phyloP scores from a whole-genome alignment of 176 grass and related monocot species.

The Lolium rigidum region DNA sequence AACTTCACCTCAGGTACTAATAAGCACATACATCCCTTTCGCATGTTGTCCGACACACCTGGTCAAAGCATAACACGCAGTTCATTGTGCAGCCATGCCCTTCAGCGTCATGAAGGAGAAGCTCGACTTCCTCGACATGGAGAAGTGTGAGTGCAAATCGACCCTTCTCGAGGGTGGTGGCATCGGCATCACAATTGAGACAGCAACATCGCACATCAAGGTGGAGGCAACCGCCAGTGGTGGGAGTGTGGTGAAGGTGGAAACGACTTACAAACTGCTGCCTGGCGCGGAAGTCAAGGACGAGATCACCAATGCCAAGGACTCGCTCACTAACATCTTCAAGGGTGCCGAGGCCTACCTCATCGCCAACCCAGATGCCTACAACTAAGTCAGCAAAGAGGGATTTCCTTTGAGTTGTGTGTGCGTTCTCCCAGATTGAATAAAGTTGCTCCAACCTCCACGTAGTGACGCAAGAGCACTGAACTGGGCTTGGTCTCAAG shows the following conservation, averaged over 20 bases:
- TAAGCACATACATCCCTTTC: background rate
- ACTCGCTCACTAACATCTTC: constrained; percentile 28
- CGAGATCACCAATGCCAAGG: constrained; percentile 52
- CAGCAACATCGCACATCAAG: constrained; percentile 50
- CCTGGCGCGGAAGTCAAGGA: constrained; percentile 48
- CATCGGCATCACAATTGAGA: constrained; percentile 49
- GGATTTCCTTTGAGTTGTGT: too few species aligned
- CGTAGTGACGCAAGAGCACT: too few species aligned
- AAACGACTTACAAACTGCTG: constrained; percentile 47
- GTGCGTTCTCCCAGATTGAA: too few species aligned
- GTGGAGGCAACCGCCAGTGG: constrained; percentile 51
- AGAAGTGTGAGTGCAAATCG: constrained; percentile 59
- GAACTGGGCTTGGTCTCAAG: too few species aligned
- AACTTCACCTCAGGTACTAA: constrained; percentile 68
- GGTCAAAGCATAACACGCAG: too few species aligned
- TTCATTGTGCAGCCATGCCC: background rate
- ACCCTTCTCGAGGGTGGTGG: constrained; percentile 64
- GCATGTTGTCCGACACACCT: too few species aligned
- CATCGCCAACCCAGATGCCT: constrained; percentile 58
- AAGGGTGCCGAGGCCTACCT: constrained; percentile 68
- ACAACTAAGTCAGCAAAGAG: constrained; percentile 44
- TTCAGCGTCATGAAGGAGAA: background rate
- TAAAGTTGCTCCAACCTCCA: too few species aligned
- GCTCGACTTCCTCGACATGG: constrained; percentile 55
- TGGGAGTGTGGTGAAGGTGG: constrained; percentile 62